Conservation (phyloP, 2,329 filamentous ascomycete species). For the Fusarium nisikadoi region DNA sequence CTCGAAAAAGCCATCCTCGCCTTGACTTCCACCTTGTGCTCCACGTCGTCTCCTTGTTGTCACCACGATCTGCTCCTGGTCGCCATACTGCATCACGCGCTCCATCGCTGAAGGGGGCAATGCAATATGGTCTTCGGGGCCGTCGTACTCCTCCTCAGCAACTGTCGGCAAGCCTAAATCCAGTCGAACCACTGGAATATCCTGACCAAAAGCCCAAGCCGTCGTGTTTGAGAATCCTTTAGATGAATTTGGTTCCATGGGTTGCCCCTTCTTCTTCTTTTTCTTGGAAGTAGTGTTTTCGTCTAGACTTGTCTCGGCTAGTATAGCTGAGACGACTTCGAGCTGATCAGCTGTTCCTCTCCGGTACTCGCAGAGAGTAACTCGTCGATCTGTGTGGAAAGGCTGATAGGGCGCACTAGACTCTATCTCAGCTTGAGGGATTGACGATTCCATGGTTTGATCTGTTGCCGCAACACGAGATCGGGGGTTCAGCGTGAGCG, state of each 20-base stretch:
- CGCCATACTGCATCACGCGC: conserved; percentile 67
- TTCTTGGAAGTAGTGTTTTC: conserved; percentile 51
- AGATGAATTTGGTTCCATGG: conserved; percentile 25
- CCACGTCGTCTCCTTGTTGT: conserved; percentile 78
- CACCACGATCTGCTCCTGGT: conserved; percentile 82
- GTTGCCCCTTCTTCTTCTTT: conserved; percentile 51
- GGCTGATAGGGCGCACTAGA: conserved; percentile 96
- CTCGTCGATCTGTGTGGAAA: conserved; percentile 90
- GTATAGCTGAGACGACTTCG: conserved; percentile 52
- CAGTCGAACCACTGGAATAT: conserved; percentile 61
- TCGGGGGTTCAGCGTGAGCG: conserved; percentile 60
- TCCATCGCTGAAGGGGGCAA: conserved; percentile 73
- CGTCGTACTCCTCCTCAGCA: conserved; percentile 63
- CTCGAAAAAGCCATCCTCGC: conserved; percentile 86
- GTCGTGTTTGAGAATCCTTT: conserved; percentile 30
- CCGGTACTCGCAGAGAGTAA: conserved; percentile 77
- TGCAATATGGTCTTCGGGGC: conserved; percentile 66
- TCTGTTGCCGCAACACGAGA: conserved; percentile 50
- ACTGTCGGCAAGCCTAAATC: conserved; percentile 60
- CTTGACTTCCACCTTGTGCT: conserved; percentile 59
- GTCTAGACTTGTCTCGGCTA: conserved; percentile 56
- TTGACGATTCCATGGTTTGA: conserved; percentile 69
- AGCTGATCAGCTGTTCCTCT: conserved; percentile 47
- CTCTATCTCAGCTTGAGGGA: conserved; percentile 86
- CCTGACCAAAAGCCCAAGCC: conserved; percentile 71